Conservation (phyloP, 1,284 basidiomycete genomes). For the Neolentinus lepideus region DNA sequence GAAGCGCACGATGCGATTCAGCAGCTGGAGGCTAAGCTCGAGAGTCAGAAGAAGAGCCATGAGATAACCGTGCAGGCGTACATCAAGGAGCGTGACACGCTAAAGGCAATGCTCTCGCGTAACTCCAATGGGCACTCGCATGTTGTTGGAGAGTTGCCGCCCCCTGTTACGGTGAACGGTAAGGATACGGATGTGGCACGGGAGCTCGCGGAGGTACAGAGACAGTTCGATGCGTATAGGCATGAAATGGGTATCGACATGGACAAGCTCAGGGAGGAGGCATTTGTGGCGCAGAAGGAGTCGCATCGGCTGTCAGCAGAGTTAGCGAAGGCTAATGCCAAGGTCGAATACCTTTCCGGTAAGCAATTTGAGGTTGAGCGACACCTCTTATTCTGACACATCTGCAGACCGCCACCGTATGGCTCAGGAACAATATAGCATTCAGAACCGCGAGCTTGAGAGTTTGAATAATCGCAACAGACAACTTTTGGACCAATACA, state of each 20-base stretch:
- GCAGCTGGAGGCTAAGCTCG: conserved; percentile 70
- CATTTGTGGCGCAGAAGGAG: conserved; percentile 57
- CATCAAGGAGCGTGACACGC: conserved; percentile 82
- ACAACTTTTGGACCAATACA: conserved; percentile 62
- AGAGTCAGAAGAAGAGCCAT: conserved; percentile 58
- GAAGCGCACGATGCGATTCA: conserved; percentile 87
- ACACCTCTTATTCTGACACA: conserved; percentile 4
- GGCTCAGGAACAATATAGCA: conserved; percentile 51
- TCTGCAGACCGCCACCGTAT: conserved; percentile 56
- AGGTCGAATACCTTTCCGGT: conserved; percentile 71
- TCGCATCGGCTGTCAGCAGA: conserved; percentile 57
- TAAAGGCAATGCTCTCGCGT: conserved; percentile 66
- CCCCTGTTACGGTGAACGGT: not conserved
- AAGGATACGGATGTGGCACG: conserved; percentile 28
- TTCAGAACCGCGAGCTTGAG: conserved; percentile 53
- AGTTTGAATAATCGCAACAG: conserved; percentile 58
- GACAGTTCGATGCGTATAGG: conserved; percentile 72
- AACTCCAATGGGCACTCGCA: conserved; percentile 29
- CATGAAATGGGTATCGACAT: conserved; percentile 75
- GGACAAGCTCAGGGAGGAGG: conserved; percentile 63
- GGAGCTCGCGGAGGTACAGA: conserved; percentile 67
- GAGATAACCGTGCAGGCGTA: conserved; percentile 73
- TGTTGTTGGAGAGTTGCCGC: conserved; percentile 6
- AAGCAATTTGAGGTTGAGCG: conserved; percentile 14
- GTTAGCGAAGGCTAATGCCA: conserved; percentile 77